Base-by-base conservation (phyloP, 2,329 filamentous ascomycete species). In the Neofusicoccum ribis region DNA sequence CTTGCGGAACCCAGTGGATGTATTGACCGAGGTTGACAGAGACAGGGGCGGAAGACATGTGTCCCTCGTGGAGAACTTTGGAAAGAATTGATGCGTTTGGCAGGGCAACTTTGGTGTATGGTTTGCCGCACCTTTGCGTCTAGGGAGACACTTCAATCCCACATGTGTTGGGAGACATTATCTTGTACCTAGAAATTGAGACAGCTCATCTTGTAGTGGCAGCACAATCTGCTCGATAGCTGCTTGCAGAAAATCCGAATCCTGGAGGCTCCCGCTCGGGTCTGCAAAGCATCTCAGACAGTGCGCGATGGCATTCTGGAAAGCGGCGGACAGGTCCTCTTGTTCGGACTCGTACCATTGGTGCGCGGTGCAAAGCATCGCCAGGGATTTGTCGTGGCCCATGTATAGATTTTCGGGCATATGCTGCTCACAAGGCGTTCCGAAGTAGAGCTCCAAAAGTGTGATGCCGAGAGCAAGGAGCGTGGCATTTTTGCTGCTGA, bases 371-470 rank as follows among this genome's bases (percentile, higher is more conserved):
- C 70, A 69, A 61, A 72, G 75, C 3, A 76, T 66, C 37, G 68
- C 68, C 70, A 63, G 36, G 3, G 61, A 52, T 17, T 17, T 63
- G 6, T 63, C 31, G 2, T 9, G 27, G 11, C 49, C 36, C 23
- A 43, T 27, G 31, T 52, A n/a, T 5, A 23, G 68, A 52, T 50
- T 76, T 72, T 1, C 36, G 34, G 72, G 67, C 43, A 71, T 72
- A 39, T 75, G 72, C 56, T 72, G 71, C 34, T 76, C 71, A 5
- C 70, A 75, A 2, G 74, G 74, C 7, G 69, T 71, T 2, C 76
- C 76, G 67, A 76, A 77, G 61, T 77, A 77, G 2, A 78, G 70
- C 65, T 78, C 75, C 1, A 78, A 69, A 2, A 77, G 69, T 5
- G 73, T 68, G 23, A 77, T 69, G 1, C 75, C 76, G 14, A 78